Conservation (phyloP, 2,329 filamentous ascomycete genomes). For the Fusarium sp. region DNA sequence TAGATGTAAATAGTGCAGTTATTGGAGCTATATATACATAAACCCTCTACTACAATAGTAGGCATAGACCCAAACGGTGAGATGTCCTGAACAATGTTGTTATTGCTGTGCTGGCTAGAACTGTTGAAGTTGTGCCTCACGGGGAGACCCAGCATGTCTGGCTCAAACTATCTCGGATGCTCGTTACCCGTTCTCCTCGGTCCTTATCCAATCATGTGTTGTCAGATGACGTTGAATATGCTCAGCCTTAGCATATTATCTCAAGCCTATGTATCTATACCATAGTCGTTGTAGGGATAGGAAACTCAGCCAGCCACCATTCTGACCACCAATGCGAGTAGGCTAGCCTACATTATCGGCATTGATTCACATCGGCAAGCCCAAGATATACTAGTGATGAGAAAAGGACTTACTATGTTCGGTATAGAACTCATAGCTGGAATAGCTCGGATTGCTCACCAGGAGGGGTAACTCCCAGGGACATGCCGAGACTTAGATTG, state of each 20-base stretch:
- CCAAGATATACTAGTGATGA: neutral
- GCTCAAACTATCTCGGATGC: neutral
- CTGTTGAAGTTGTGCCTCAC: neutral
- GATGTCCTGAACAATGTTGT: too few species aligned
- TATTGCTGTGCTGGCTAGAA: neutral
- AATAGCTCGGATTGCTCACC: accelerated
- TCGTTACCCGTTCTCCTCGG: neutral
- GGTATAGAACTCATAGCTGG: neutral
- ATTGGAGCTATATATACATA: neutral
- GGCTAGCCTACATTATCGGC: neutral
- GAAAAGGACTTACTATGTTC: accelerated
- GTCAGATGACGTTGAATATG: neutral
- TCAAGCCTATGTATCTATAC: neutral
- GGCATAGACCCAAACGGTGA: accelerated
- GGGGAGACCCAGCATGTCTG: neutral
- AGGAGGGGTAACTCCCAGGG: neutral
- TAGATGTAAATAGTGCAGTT: accelerated
- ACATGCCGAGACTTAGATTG: neutral
- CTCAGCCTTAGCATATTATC: neutral
- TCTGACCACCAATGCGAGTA: neutral
- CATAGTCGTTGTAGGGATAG: neutral
- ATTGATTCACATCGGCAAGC: accelerated
- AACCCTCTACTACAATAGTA: accelerated
- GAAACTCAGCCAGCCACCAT: neutral
- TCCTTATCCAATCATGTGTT: neutral